Evolutionary conservation across 176 grass and related monocot genomes (phyloP), one percentile per base, ranked within the genome.

Genomic region (Panicum miliaceum): DNA sequence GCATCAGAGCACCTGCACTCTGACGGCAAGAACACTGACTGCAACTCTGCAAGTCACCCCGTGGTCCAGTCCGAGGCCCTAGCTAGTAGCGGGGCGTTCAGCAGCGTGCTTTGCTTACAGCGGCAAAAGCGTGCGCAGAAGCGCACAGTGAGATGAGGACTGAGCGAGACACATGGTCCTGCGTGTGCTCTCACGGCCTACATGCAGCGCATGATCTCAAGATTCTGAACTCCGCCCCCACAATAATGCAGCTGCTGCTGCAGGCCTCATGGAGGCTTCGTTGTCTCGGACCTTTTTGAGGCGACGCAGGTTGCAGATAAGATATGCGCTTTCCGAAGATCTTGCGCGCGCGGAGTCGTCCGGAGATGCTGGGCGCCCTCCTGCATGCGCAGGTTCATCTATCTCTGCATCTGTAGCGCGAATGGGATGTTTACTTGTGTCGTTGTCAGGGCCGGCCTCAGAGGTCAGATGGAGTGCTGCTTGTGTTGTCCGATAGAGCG

Each of bases 91-190:
- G 4, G 58, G 4, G 58, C 23, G 38, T 76, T 56, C 43, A 35
- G 16, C 43, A 35, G 16, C 77, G 27, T 40, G 23, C 80, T 82
- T 71, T 83, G 56, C 74, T 73, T 60, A 34, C 35, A 71, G 66
- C 35, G 74, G 66, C 65, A 88, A 83, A 88, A 84, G 66, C 32
- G 32, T 15, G 9, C 9, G 29, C 29, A 74, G 57, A 64, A 74
- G 52, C 54, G 35, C 56, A 57, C 61, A 68, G 16, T 27, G 38
- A 37, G 47, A 76, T 67, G 35, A 29, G 35, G 65, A n/a, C 53
- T 3, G 18, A n/a, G 78, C 3, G 18, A n/a, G 78, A 77, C 78
- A 23, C 63, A 78, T 84, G 86, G 74, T 72, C 74, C 80, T 54
- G 54, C 54, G 22, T 8, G 32, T 8, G 32, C 34, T 47, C 50